Percentiles rank a stretch among this genome's conserved stretches.
Conservation (phyloP, 768 basidiomycete genomes). For the Gymnopilus dilepis region DNA sequence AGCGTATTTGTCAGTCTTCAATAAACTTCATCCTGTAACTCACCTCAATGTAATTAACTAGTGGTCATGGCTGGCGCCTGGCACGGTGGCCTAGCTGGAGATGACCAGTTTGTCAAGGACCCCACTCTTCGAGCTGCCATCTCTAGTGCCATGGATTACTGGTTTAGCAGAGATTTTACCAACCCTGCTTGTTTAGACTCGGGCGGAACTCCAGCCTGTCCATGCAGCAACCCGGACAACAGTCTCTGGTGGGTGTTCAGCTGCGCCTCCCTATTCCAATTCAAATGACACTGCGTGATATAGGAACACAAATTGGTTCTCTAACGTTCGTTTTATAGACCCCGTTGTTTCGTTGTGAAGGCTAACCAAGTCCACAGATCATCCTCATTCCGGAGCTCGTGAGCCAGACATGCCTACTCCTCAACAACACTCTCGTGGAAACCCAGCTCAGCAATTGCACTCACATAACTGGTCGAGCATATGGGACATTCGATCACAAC, state of each 20-base stretch:
- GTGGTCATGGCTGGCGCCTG: conserved; percentile 61
- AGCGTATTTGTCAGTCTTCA: conserved; percentile 48
- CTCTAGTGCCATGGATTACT: conserved; percentile 59
- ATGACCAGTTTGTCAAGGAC: conserved; percentile 47
- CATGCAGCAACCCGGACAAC: conserved; percentile 56
- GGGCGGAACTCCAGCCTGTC: conserved; percentile 58
- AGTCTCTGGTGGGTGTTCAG: conserved; percentile 39
- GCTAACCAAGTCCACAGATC: conserved; percentile 38
- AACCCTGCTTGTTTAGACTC: conserved; percentile 56
- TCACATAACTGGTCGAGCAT: conserved; percentile 56
- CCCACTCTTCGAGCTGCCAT: conserved; percentile 45
- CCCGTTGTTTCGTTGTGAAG: background rate
- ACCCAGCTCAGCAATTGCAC: conserved; percentile 51
- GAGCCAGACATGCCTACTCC: conserved; percentile 60
- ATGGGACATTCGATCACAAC: conserved; percentile 47
- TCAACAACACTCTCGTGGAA: conserved; percentile 50
- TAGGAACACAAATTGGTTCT: conserved; percentile 74
- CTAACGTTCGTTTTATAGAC: conserved; percentile 47
- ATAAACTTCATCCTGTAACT: background rate
- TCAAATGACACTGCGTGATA: background rate
- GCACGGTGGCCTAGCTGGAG: conserved; percentile 54
- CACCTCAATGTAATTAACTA: conserved; percentile 25
- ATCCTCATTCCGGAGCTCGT: conserved; percentile 66
- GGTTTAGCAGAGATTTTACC: conserved; percentile 67
- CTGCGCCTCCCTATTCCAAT: too few relatives aligned